Conservation (phyloP, 148 eudicot genomes). For the Cornus florida region DNA sequence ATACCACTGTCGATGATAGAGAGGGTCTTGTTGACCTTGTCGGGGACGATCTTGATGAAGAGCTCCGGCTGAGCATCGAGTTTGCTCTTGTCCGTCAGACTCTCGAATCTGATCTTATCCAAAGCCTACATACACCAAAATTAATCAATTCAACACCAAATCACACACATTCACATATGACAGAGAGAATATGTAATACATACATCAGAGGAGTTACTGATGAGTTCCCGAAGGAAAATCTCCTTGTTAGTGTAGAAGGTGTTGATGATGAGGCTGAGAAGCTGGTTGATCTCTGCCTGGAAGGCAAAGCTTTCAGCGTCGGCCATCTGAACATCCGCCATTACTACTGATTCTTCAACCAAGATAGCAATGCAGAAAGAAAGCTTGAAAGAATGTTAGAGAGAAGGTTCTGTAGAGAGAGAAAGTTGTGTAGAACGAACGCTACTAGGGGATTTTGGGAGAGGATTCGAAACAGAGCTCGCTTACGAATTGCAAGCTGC, state of each 20-base stretch:
- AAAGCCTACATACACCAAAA: slow-evolving; percentile 40
- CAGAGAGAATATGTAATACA: not conserved
- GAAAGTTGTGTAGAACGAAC: not conserved
- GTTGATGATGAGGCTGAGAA: slow-evolving; percentile 82
- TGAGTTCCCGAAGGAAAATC: slow-evolving; percentile 82
- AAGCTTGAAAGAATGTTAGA: not conserved
- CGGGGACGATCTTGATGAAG: too few relatives aligned
- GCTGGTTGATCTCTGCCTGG: slow-evolving; percentile 89
- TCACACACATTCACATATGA: too few relatives aligned
- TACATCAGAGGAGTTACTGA: slow-evolving; percentile 81
- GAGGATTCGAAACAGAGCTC: too few relatives aligned
- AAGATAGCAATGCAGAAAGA: too few relatives aligned
- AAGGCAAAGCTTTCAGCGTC: slow-evolving; percentile 84
- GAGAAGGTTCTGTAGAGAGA: too few relatives aligned
- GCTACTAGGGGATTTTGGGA: not conserved
- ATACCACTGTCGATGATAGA: too few relatives aligned
- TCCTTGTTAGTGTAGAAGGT: slow-evolving; percentile 95
- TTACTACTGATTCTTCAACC: not conserved
- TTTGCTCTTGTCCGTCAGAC: too few relatives aligned
- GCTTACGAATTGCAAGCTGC: not conserved
- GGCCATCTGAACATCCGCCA: slow-evolving; percentile 71
- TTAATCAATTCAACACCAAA: not conserved
- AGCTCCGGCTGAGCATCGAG: too few relatives aligned
- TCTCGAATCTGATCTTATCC: slow-evolving; percentile 54
- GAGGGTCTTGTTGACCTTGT: too few relatives aligned